A percentile compares a stretch with the other conserved stretches of the same genome.
These are phyloP conservation scores for Citrus unshiu DNA, from an alignment of 345 rosid species.

Conservation along the genomic window DNA sequence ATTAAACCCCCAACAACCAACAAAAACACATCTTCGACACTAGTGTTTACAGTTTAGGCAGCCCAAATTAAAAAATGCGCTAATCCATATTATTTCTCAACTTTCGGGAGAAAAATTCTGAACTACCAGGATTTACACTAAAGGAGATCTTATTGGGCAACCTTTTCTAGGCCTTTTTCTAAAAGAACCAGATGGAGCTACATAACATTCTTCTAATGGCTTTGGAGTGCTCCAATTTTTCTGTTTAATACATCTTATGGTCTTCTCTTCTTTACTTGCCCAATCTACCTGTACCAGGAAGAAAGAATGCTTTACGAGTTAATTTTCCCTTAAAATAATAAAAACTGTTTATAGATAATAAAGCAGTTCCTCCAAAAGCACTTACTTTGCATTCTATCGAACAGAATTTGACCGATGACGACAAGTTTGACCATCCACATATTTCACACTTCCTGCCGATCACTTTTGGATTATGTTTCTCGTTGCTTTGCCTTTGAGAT, in stretches of 20 bases:
- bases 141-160: not conserved
- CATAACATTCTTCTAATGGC: not conserved
- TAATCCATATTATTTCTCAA: too few relatives aligned
- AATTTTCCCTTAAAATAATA: not conserved
- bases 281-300: not conserved
- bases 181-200: not conserved
- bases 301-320: not conserved
- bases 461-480: not conserved
- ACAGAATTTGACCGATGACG: not conserved
- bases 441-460: not conserved
- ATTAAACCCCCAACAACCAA: too few relatives aligned
- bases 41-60: too few relatives aligned
- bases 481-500: not conserved
- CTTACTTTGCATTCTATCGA: conserved; percentile 4
- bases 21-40: too few relatives aligned
- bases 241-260: not conserved
- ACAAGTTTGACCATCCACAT: not conserved
- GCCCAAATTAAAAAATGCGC: too few relatives aligned
- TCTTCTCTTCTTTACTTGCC: not conserved
- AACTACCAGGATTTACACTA: not conserved
- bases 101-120: too few relatives aligned
- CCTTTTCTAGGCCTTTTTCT: conserved; percentile 5
- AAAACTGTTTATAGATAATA: not conserved
- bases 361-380: not conserved
- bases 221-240: not conserved